A percentile compares a stretch with the other conserved stretches of the same genome.
Conservation (phyloP, 441 rosid species). For the Hura crepitans region DNA sequence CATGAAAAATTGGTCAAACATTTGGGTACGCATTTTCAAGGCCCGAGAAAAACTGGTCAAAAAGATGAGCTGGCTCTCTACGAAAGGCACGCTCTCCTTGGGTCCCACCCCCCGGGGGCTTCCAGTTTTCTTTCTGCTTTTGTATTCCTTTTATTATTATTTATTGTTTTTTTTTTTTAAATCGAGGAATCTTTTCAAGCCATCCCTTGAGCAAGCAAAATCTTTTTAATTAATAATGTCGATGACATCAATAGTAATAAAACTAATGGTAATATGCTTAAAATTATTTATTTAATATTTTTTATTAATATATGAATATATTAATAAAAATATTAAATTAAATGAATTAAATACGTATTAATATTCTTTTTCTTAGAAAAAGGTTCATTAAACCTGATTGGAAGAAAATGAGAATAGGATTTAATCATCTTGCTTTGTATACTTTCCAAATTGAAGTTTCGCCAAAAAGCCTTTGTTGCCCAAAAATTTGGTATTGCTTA, state of each 20-base stretch:
- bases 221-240: too few species aligned
- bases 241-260: too few species aligned
- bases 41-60: conserved; percentile 13
- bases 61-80: conserved; percentile 22
- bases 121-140: conserved; percentile 2
- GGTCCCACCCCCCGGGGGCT: conserved; percentile 22
- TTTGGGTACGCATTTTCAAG: conserved; percentile 3
- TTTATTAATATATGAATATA: too few species aligned
- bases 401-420: neutral
- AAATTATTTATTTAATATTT: too few species aligned
- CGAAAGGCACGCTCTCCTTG: conserved; percentile 15
- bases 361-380: too few species aligned
- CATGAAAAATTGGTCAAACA: conserved; percentile 4
- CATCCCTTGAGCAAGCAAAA: too few species aligned
- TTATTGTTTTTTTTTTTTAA: neutral
- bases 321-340: too few species aligned
- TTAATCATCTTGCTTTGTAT: too few species aligned
- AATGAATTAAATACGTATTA: neutral
- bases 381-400: too few species aligned
- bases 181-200: conserved; percentile 18
- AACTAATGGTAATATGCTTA: too few species aligned
- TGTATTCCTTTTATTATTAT: neutral
- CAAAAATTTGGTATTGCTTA: neutral
- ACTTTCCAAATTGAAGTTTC: neutral
- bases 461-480: neutral